These are phyloP conservation scores for Leishmania major DNA, from an alignment of 208 protist genomes.

Conservation along the genomic window DNA sequence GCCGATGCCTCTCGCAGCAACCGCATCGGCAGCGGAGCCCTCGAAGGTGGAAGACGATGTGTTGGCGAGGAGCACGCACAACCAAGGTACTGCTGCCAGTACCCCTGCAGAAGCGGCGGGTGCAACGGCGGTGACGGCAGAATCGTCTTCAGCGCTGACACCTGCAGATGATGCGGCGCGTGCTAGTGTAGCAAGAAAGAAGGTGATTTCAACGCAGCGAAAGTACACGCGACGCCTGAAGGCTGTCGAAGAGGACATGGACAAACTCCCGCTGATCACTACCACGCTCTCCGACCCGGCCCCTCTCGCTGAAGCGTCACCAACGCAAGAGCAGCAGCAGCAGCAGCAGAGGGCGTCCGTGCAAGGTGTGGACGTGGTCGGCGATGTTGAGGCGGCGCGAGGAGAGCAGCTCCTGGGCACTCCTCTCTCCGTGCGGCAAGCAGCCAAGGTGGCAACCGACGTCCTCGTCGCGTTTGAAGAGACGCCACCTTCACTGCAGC, in stretches of 20 bases:
- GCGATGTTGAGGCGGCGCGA: slow-evolving; percentile 17
- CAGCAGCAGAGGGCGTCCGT: neutral
- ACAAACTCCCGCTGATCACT: neutral
- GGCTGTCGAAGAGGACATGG: neutral
- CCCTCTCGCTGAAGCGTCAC: neutral
- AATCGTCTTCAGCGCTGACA: neutral
- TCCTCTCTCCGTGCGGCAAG: neutral
- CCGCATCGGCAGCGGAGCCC: neutral
- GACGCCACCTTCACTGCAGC: neutral
- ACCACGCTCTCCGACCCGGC: neutral
- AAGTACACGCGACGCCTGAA: slow-evolving; percentile 2
- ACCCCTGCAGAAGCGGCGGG: neutral
- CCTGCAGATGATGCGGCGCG: neutral
- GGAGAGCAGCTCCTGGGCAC: slow-evolving; percentile 4
- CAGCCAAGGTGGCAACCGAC: neutral
- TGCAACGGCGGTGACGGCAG: neutral
- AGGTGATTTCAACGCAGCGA: neutral
- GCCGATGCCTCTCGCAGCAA: neutral
- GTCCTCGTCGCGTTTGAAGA: neutral
- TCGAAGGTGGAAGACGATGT: neutral
- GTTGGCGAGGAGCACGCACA: neutral
- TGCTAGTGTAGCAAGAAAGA: slow-evolving; percentile 4
- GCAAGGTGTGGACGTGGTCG: slow-evolving; percentile 6
- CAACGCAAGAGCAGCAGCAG: neutral
- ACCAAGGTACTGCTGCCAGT: neutral